Evolutionary conservation across 192 early-diverging fungal species (phyloP).

Genomic region (Umbelopsis vinacea): DNA sequence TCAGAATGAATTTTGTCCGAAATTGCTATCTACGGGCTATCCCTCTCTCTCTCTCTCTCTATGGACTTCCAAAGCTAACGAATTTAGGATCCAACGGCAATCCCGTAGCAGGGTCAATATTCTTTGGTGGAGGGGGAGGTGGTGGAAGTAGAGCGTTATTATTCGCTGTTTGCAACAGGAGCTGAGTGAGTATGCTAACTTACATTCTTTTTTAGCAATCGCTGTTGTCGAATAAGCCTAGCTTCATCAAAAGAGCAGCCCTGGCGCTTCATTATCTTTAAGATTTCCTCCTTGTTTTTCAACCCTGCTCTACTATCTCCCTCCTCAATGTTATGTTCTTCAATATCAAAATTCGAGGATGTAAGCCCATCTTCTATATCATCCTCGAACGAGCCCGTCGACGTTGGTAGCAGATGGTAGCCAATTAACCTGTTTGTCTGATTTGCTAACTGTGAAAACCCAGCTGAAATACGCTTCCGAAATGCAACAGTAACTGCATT

Average conservation of each 20-base stretch:
- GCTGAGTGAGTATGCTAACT: not conserved
- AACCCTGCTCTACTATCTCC: constrained; percentile 56
- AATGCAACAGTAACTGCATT: no score
- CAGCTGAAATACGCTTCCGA: constrained; percentile 19
- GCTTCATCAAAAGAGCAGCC: constrained; percentile 62
- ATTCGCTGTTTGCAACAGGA: no score
- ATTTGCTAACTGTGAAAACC: constrained; percentile 23
- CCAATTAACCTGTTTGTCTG: constrained; percentile 34
- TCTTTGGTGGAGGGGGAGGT: constrained; percentile 12
- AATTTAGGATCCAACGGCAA: constrained; percentile 61
- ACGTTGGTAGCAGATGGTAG: constrained; percentile 56
- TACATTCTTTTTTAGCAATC: constrained; percentile 57
- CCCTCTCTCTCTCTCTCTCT: not conserved
- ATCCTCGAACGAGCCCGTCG: constrained; percentile 50
- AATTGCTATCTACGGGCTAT: not conserved
- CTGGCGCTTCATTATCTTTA: constrained; percentile 57
- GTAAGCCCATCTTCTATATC: constrained; percentile 62
- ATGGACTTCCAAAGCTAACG: constrained; percentile 48
- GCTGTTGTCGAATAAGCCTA: constrained; percentile 56
- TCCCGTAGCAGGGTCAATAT: constrained; percentile 62
- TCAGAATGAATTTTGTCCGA: no score
- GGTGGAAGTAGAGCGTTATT: no score
- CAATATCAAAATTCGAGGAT: constrained; percentile 57
- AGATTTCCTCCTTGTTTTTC: constrained; percentile 57
- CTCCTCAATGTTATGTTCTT: constrained; percentile 49